phyloP scores from a whole-genome alignment of 164 flowering plant species.

The Amborella trichopoda region DNA sequence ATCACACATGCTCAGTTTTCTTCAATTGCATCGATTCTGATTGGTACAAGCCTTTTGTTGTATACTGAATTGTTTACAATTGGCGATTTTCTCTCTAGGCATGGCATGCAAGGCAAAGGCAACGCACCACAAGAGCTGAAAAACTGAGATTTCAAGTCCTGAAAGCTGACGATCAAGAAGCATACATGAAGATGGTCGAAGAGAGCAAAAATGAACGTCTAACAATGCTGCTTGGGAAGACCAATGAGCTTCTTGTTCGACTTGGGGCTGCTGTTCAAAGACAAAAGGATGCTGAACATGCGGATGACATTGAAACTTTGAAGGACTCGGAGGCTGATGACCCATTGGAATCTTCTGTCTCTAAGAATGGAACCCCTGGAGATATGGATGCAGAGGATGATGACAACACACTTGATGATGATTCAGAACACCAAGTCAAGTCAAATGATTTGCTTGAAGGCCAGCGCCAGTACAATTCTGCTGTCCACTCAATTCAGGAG shows the following conservation, averaged over 20 bases:
- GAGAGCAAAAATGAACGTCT: slow-evolving; percentile 97
- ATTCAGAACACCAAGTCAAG: slow-evolving; percentile 39
- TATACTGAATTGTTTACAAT: no score
- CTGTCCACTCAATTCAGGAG: slow-evolving; percentile 85
- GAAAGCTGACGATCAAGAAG: slow-evolving; percentile 96
- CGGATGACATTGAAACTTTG: slow-evolving; percentile 48
- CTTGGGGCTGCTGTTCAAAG: slow-evolving; percentile 97
- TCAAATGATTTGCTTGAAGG: slow-evolving; percentile 83
- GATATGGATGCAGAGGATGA: slow-evolving; percentile 40
- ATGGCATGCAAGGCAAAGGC: slow-evolving; percentile 98
- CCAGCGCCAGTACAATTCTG: slow-evolving; percentile 90
- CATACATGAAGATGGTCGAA: slow-evolving; percentile 91
- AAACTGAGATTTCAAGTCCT: slow-evolving; percentile 85
- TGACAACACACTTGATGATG: slow-evolving; percentile 24
- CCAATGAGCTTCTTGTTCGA: slow-evolving; percentile 79
- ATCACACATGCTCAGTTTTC: no score
- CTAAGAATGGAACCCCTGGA: slow-evolving; percentile 27
- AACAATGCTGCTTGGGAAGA: slow-evolving; percentile 81
- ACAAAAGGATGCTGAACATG: slow-evolving; percentile 65
- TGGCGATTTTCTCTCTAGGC: slow-evolving; percentile 49
- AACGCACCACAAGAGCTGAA: slow-evolving; percentile 86
- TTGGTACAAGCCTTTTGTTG: no score
- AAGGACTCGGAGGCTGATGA: slow-evolving; percentile 42
- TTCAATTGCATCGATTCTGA: no score
- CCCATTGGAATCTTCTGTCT: slow-evolving; percentile 31